A percentile compares a stretch with the other conserved stretches of the same genome.
Evolutionary conservation across 148 eudicot species (phyloP).

Genomic region (Persicaria tinctoria): DNA sequence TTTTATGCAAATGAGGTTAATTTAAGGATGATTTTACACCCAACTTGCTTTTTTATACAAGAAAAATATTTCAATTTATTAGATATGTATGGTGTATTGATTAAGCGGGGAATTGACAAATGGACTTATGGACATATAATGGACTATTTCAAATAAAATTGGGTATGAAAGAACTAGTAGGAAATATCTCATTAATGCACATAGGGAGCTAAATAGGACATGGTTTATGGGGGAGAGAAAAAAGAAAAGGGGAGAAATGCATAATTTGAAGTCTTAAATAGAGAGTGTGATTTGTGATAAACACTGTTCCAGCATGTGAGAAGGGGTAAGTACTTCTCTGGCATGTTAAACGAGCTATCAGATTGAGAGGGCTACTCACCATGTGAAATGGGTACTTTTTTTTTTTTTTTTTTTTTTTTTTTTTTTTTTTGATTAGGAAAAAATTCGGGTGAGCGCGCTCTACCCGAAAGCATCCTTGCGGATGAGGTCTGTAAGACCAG

Average conservation of each 20-base stretch:
- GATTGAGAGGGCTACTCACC: background rate
- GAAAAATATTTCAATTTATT: too few species aligned
- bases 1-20: too few species aligned
- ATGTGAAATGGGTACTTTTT: background rate
- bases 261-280: background rate
- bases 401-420: too few species aligned
- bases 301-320: constrained; percentile 5
- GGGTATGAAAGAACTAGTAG: background rate
- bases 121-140: too few species aligned
- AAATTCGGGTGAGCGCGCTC: too few species aligned
- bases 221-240: background rate
- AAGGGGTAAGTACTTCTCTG: background rate
- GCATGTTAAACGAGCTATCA: background rate
- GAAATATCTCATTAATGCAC: background rate
- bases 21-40: too few species aligned
- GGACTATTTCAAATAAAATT: background rate
- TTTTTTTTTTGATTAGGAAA: too few species aligned
- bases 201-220: background rate
- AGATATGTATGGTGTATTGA: too few species aligned
- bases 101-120: too few species aligned
- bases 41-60: too few species aligned
- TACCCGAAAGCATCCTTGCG: too few species aligned
- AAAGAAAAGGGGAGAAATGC: background rate
- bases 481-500: too few species aligned
- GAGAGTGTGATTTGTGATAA: background rate